Base-by-base conservation (phyloP, 805 yeast species). In the Ogataea sp. region DNA sequence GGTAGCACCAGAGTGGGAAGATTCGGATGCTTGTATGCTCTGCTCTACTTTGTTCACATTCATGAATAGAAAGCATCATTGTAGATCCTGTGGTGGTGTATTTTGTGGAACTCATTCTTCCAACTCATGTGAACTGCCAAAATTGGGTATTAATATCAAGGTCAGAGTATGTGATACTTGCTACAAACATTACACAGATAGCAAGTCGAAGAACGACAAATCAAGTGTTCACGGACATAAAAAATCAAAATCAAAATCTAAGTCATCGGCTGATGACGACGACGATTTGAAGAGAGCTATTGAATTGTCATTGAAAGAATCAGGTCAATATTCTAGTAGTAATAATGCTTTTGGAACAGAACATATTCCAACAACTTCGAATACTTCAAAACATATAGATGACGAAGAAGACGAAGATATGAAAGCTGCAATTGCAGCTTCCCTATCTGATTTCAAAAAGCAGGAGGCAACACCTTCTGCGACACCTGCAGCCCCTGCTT, bases 1-100 rank as follows among this genome's bases (percentile, higher is more conserved):
- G 44, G 89, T 89, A 4, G 97, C 98, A 2, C 97, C 98, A 0
- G 97, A 88, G 50, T 93, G 98, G 98, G 80, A 84, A 18, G 98
- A 93, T 53, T 83, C 89, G 10, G 95, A 87, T 50, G 86, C 86
- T 3, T 93, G 98, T 60, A 89, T 93, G 97, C 78, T 86, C 40
- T 87, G 97, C 49, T 87, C 94, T 38, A 76, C 70, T 32, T 64
- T 80, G 14, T 93, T 93, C 55, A 68, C 93, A 1, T 72, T 90
- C 55, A 65, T 89, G 43, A 88, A 85, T 57, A 72, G 98, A 53
- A 88, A 90, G 57, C 98, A 93, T 59, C 98, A 93, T 61, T 93
- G 98, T 60, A 73, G 98, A 39, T 83, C 95, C 38, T 93, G 98
- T 63, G 98, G 98, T 20, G 97, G 97, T 3, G 96, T 87, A 0